These are phyloP conservation scores for Fomitiporia mediterranea DNA, from an alignment of 1,284 basidiomycete genomes.

Conservation along the genomic window DNA sequence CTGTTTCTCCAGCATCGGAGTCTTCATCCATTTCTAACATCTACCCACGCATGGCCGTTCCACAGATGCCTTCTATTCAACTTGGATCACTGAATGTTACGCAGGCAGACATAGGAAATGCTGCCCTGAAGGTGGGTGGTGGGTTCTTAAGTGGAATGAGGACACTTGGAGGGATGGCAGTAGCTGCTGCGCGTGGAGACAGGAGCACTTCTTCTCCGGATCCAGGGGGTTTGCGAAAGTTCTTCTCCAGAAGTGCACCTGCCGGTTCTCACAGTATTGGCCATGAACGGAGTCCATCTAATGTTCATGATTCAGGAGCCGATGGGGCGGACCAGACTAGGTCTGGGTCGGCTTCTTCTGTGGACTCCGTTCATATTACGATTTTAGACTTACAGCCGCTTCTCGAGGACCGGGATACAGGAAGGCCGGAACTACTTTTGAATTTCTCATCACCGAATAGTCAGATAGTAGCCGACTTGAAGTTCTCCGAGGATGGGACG, in stretches of 20 bases:
- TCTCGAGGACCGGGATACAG: conserved; percentile 20
- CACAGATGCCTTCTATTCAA: conserved; percentile 23
- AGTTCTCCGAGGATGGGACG: conserved; percentile 59
- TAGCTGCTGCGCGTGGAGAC: conserved; percentile 40
- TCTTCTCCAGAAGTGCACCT: conserved; percentile 65
- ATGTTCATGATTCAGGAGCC: neutral
- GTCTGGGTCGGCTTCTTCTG: neutral
- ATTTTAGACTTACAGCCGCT: conserved; percentile 52
- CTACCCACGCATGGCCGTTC: conserved; percentile 26
- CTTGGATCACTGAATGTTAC: conserved; percentile 25
- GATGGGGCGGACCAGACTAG: neutral
- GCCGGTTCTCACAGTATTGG: conserved; percentile 31
- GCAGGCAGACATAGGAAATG: conserved; percentile 47
- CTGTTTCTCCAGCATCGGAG: conserved; percentile 33
- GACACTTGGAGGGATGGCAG: conserved; percentile 58
- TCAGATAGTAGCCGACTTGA: conserved; percentile 47
- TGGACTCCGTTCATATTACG: conserved; percentile 35
- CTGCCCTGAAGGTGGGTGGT: conserved; percentile 56
- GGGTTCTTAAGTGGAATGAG: conserved; percentile 60
- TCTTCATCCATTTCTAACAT: conserved; percentile 22
- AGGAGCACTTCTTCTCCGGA: conserved; percentile 17
- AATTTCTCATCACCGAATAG: conserved; percentile 45
- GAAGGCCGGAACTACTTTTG: conserved; percentile 34
- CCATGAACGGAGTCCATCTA: conserved; percentile 10
- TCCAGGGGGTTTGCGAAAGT: conserved; percentile 29